These are phyloP conservation scores for Xylaria nigripes DNA, from an alignment of 495 filamentous ascomycete species.

Conservation along the genomic window DNA sequence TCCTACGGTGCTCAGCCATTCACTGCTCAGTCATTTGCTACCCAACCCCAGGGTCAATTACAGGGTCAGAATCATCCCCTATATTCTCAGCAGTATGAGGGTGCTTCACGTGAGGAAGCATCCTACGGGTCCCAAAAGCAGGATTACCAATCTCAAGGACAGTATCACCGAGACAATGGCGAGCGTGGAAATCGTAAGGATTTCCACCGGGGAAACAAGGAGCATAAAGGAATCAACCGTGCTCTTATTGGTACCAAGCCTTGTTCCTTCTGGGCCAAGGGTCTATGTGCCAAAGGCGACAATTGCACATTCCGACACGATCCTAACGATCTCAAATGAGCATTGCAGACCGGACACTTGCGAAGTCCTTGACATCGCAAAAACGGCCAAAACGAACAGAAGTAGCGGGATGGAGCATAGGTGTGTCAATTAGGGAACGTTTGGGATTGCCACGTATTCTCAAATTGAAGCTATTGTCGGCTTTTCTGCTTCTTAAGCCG, in stretches of 20 bases:
- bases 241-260: slow-evolving; percentile 46
- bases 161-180: slow-evolving; percentile 16
- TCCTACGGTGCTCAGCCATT: too few species aligned
- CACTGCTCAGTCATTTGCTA: too few species aligned
- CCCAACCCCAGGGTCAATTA: slow-evolving; percentile 9
- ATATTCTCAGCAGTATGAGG: slow-evolving; percentile 6
- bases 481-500: too few species aligned
- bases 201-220: slow-evolving; percentile 16
- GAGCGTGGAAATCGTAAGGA: slow-evolving; percentile 23
- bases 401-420: too few species aligned
- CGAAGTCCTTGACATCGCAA: neutral
- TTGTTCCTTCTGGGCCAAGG: slow-evolving; percentile 71
- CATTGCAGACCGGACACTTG: neutral
- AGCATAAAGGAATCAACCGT: slow-evolving; percentile 37
- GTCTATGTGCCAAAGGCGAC: slow-evolving; percentile 75
- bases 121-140: slow-evolving; percentile 5
- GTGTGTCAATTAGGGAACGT: too few species aligned
- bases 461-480: too few species aligned
- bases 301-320: slow-evolving; percentile 79
- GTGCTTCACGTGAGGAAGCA: neutral
- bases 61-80: slow-evolving; percentile 8
- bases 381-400: neutral
- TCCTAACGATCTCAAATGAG: slow-evolving; percentile 18
- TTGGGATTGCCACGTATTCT: too few species aligned
- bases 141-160: slow-evolving; percentile 16